Evolutionary conservation across 495 filamentous ascomycete genomes (phyloP).

Genomic region (Amniculicola lignicola): DNA sequence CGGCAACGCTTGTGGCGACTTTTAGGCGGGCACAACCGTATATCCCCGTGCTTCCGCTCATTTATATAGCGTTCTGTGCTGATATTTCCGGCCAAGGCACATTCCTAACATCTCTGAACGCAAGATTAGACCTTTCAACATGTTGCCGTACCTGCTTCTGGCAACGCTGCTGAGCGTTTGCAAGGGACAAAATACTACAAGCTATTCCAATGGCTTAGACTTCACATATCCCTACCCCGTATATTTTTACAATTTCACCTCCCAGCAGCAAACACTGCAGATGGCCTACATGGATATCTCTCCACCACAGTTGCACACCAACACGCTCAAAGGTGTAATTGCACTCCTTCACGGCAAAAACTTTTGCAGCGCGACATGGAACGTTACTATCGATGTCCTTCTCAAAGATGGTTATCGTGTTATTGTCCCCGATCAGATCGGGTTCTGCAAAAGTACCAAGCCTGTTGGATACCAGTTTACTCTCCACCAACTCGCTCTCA

Average conservation of each 20-base stretch:
- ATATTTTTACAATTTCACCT: conserved; percentile 42
- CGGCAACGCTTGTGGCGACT: no score
- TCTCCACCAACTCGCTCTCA: conserved; percentile 44
- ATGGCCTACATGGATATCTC: conserved; percentile 51
- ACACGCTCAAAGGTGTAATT: conserved; percentile 34
- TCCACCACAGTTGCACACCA: conserved; percentile 25
- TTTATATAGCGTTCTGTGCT: no score
- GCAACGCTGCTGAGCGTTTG: no score
- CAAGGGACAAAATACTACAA: no score
- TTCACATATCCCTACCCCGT: conserved; percentile 44
- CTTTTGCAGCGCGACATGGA: conserved; percentile 49
- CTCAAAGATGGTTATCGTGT: conserved; percentile 43
- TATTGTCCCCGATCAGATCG: conserved; percentile 48
- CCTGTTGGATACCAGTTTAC: conserved; percentile 46
- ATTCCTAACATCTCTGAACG: no score
- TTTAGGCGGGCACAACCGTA: no score
- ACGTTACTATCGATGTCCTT: conserved; percentile 39
- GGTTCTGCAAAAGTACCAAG: conserved; percentile 51
- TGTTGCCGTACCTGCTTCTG: no score
- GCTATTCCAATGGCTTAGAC: conserved; percentile 1
- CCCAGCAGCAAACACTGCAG: conserved; percentile 41
- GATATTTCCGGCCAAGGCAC: no score
- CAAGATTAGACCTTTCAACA: no score
- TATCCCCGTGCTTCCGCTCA: no score
- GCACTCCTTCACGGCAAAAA: conserved; percentile 48